Base-by-base conservation (phyloP, 306 rosid genomes). In the Glycine soja region DNA sequence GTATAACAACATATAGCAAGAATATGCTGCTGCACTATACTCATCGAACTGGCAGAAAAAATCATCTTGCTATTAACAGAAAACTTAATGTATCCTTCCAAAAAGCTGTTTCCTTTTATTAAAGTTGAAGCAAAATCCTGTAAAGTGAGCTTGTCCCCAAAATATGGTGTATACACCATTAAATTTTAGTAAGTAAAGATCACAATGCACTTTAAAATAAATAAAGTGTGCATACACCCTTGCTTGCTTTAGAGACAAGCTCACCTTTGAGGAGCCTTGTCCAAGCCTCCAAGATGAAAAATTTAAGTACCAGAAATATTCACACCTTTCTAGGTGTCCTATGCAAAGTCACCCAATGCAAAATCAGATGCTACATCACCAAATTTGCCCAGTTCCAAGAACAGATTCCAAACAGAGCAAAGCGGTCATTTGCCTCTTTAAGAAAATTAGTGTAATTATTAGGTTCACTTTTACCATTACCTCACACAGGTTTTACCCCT, bases 41-140 rank as follows among this genome's bases (percentile, higher is more conserved):
- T 38, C 74, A 84, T 36, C 68, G 34, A 50, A 74, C 38, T 79
- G n/a, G 46, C 57, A 67, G 57, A 65, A 32, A 78, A 51, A 62
- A 63, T 13, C 68, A 14, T 51, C 51, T 12, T 36, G 52, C 50
- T 57, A 59, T 48, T 66, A 12, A 16, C 52, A 59, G 51, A 72
- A 46, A 71, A 45, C 16, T 3, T 32, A 32, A 32, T 1, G 4
- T 52, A 18, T 53, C 71, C 48, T 53, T 54, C 32, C 46, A 71
- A 52, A 75, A 65, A 8, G 45, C 58, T 50, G 46, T 0, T 13
- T 58, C 36, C 46, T 8, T 73, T 73, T 51, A 75, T 46, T 75
- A 19, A 46, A 45, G 58, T 18, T 19, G 59, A 1, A 24, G 18
- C 3, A 70, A 51, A 51, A 16, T 24, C 30, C 12, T 71, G 7